A percentile compares a stretch with the other conserved stretches of the same genome.
Conservation (phyloP, 163 green algal genomes). For the Scenedesmus sp. region DNA sequence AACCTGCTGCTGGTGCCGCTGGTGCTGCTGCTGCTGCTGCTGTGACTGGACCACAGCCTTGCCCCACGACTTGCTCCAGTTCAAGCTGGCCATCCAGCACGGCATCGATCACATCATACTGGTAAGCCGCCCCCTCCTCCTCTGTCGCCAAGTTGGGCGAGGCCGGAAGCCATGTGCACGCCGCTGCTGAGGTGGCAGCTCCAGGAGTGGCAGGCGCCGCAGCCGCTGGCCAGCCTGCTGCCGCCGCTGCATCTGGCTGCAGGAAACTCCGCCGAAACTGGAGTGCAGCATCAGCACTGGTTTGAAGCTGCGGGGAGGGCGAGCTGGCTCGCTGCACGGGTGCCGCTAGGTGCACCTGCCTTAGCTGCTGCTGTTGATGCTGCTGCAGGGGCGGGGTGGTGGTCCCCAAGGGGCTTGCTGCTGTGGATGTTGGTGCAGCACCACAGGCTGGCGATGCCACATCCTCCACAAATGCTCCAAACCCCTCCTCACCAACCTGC, state of each 20-base stretch:
- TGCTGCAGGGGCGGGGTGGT: neutral
- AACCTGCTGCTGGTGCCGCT: neutral
- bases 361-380: neutral
- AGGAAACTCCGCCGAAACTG: neutral
- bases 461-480: neutral
- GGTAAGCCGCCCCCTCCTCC: neutral
- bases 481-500: neutral
- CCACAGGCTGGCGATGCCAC: neutral
- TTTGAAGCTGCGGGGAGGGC: neutral
- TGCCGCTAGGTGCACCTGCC: neutral
- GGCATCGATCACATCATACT: neutral
- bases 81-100: neutral
- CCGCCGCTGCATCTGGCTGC: neutral
- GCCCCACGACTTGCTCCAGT: neutral
- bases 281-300: neutral
- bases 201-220: too few relatives aligned
- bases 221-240: neutral
- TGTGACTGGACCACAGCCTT: neutral
- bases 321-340: neutral
- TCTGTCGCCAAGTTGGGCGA: neutral
- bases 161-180: too few relatives aligned
- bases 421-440: neutral
- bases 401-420: neutral
- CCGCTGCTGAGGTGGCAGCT: too few relatives aligned
- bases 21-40: constrained; percentile 4